Base-by-base conservation (phyloP, 2,329 filamentous ascomycete genomes). In the Myriosclerotinia curreyana region DNA sequence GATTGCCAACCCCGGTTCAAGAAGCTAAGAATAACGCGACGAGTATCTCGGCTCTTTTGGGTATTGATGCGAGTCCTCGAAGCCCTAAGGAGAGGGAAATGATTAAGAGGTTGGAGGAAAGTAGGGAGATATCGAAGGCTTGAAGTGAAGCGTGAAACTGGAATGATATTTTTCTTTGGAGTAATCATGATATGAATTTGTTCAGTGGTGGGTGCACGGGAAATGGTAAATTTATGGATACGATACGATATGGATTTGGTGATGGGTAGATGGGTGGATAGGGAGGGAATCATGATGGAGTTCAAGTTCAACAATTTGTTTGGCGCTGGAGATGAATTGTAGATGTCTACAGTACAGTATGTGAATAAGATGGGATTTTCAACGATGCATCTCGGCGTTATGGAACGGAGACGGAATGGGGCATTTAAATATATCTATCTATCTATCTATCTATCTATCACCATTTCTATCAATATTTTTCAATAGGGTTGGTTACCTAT, bases 11-110 rank as follows among this genome's bases (percentile, higher is more conserved):
- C 79, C 81, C 38, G 81, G 82, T 71, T 79, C 83, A 71, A 42
- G 72, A 74, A 59, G 70, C 63, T 60, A 75, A 74, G 70, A 72
- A 60, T 46, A 72, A 66, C 60, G 70, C 71, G 48, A 87, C 84
- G 44, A 79, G 84, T 69, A 87, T 88, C 69, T 85, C 84, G 51
- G 83, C 85, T 42, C 84, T 88, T 64, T 77, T 87, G 31, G 84
- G 83, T 48, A 84, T 84, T 67, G 72, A 66, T 64, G 63, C 63
- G n/a, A 60, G 25, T 54, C 65, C 62, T 3, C 62, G 62, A 4
- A 66, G 65, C 70, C 82, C 82, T 49, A 80, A 80, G 69, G 83
- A 86, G 75, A 78, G 83, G 70, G 83, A 85, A 73, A 76, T 85
- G 72, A 81, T 85, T 64, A 79, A 82, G 70, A 76, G 82, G 68